phyloP scores from a whole-genome alignment of 495 filamentous ascomycete genomes.

The Hyaloscypha hepaticicola region DNA sequence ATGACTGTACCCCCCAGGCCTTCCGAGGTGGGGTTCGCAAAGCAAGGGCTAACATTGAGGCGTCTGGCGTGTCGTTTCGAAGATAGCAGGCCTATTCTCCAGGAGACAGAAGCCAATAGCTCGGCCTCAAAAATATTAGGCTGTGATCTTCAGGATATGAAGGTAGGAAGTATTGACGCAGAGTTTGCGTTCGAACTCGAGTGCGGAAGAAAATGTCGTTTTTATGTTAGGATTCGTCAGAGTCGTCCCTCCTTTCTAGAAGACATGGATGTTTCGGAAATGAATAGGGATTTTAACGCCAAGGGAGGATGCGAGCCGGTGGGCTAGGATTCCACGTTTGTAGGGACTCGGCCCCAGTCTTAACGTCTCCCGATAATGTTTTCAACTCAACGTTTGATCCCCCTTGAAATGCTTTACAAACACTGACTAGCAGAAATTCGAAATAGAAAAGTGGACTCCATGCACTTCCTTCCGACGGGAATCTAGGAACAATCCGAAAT shows the following conservation, averaged over 20 bases:
- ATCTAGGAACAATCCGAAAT: neutral
- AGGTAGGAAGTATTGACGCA: neutral
- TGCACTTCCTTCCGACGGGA: neutral
- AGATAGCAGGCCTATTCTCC: neutral
- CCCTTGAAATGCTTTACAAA: slow-evolving; percentile 4
- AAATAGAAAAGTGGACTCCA: neutral
- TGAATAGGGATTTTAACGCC: slow-evolving; percentile 3
- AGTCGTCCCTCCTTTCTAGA: neutral
- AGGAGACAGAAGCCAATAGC: neutral
- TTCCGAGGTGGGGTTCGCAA: neutral
- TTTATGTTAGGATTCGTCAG: slow-evolving; percentile 7
- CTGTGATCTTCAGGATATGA: neutral
- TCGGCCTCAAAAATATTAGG: neutral
- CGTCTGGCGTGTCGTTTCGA: slow-evolving; percentile 7
- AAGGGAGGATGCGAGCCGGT: neutral
- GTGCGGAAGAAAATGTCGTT: neutral
- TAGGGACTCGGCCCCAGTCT: neutral
- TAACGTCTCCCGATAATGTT: neutral
- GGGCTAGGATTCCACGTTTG: neutral
- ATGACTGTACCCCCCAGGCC: slow-evolving; percentile 8
- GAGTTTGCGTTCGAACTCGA: neutral
- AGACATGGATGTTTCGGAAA: slow-evolving; percentile 21
- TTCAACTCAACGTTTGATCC: slow-evolving; percentile 21
- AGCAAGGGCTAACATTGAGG: neutral
- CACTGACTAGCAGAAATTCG: neutral